Evolutionary conservation across 208 protist genomes (phyloP), one percentile per base, ranked within the genome.

Genomic region (Herpetomonas tarakana): DNA sequence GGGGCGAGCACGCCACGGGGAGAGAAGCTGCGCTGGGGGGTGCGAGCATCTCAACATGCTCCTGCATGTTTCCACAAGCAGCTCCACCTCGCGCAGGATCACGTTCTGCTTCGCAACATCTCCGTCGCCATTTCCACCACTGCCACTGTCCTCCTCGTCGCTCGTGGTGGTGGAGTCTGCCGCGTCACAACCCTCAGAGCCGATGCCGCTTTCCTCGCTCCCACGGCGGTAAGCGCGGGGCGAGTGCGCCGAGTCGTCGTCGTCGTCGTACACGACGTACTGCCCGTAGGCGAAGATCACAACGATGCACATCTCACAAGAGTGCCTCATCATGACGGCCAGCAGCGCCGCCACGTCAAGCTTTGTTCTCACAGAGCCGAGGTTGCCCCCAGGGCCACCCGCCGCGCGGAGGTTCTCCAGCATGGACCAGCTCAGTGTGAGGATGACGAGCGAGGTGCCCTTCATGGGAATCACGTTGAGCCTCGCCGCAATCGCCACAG

Each of bases 401-500:
- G 50, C 62, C 29, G 67, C 69, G 16, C 50, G 52, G 26, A 92
- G 58, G 9, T 28, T 41, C 18, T 67, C 24, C 9, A 56, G 39
- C 52, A 93, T 72, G 2, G 29, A 54, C 19, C 41, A 21, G 7
- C 52, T 70, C 3, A 92, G 47, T 55, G 90, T 79, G 28, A 90
- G 47, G 25, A 98, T 71, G 3, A 98, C 78, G 26, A 97, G 35
- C 2, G 94, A 94, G 18, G 31, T 65, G 31, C 97, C 97, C 28
- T 64, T 46, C 65, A 98, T 92, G 16, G 93, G 96, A 19, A 65
- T 62, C 16, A 98, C 82, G 73, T 98, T 98, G 30, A 95, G 69
- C 19, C 65, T 52, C 16, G 88, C 85, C 3, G 94, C 85, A 3
- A 94, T 76, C 31, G 62, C 65, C 11, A 97, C 71, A 16, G 96